A percentile compares a stretch with the other conserved stretches of the same genome.
These are phyloP conservation scores for Bruguiera parviflora DNA, from an alignment of 345 rosid genomes.

Conservation along the genomic window DNA sequence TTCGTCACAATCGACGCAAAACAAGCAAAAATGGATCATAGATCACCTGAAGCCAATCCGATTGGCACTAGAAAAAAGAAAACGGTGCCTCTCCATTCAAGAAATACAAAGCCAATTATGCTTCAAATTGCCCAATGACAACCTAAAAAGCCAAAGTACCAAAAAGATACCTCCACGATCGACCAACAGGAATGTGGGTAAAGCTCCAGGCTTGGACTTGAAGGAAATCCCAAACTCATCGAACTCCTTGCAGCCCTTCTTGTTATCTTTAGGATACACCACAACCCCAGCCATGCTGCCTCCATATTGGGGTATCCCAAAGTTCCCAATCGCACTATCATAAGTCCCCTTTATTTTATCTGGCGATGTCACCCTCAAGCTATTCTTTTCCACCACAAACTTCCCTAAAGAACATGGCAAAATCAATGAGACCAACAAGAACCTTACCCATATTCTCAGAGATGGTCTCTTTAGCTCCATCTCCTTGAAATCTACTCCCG, in stretches of 20 bases:
- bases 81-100: neutral
- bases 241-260: conserved; percentile 68
- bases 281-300: conserved; percentile 97
- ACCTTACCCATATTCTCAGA: conserved; percentile 25
- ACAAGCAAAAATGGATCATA: neutral
- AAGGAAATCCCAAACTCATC: conserved; percentile 59
- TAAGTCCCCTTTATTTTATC: conserved; percentile 81
- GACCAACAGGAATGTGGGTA: conserved; percentile 72
- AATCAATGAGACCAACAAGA: conserved; percentile 29
- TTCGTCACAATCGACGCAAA: conserved; percentile 3
- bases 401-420: conserved; percentile 32
- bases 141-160: neutral
- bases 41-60: conserved; percentile 4
- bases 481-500: neutral
- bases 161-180: conserved; percentile 85
- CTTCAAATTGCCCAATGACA: neutral
- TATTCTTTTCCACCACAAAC: conserved; percentile 98
- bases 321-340: conserved; percentile 94
- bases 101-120: neutral
- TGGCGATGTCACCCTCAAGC: conserved; percentile 81
- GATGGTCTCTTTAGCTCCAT: conserved; percentile 18
- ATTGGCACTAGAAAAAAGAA: conserved; percentile 1
- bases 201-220: conserved; percentile 71
- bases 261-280: conserved; percentile 64
- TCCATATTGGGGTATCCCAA: conserved; percentile 97